Percentiles rank a stretch among this genome's conserved stretches.
phyloP scores from a whole-genome alignment of 306 rosid genomes.

The Lathyrus tuberosus region DNA sequence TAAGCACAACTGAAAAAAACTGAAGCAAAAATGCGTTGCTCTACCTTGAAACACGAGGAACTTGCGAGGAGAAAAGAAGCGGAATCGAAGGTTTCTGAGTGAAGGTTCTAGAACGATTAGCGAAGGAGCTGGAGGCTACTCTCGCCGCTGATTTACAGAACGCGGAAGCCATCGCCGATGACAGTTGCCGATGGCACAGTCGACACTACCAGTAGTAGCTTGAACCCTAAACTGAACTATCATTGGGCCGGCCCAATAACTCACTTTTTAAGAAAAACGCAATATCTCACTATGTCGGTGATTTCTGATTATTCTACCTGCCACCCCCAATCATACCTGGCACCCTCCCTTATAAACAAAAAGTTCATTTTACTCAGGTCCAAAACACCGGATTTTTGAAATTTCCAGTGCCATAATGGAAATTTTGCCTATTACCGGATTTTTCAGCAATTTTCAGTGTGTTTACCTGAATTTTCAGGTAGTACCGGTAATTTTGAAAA shows the following conservation, averaged over 20 bases:
- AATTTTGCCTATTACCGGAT: too few species aligned
- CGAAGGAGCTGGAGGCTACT: constrained; percentile 57
- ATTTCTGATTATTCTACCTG: too few species aligned
- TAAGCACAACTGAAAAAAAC: neutral
- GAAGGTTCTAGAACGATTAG: constrained; percentile 53
- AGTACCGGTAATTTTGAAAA: too few species aligned
- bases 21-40: neutral
- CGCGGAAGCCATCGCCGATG: constrained; percentile 51
- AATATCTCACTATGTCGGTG: too few species aligned
- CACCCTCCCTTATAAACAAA: too few species aligned
- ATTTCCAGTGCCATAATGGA: too few species aligned
- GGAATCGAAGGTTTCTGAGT: constrained; percentile 46
- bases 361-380: too few species aligned
- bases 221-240: constrained; percentile 8
- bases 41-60: constrained; percentile 65
- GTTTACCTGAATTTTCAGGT: too few species aligned
- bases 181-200: neutral
- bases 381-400: too few species aligned
- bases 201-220: neutral
- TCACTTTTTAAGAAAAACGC: too few species aligned
- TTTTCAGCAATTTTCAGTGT: too few species aligned
- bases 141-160: constrained; percentile 68
- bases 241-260: neutral
- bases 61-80: constrained; percentile 44
- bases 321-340: too few species aligned